These are phyloP conservation scores for Tricholoma bakamatsutake DNA, from an alignment of 768 basidiomycete genomes.

Conservation along the genomic window DNA sequence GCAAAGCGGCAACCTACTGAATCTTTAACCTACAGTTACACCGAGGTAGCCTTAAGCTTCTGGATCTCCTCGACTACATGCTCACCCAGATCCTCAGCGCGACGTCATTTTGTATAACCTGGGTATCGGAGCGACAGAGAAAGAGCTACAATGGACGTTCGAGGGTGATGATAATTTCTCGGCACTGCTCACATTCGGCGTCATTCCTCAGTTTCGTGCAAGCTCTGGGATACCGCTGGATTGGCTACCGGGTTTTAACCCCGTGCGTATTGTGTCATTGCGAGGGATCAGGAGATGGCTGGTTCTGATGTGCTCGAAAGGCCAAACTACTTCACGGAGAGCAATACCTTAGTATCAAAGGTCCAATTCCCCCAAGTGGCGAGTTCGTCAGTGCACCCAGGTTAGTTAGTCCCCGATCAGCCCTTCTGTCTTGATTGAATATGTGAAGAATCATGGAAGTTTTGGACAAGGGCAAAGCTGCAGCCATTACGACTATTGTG, in stretches of 20 bases:
- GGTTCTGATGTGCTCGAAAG: constrained; percentile 28
- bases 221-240: constrained; percentile 65
- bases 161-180: constrained; percentile 85
- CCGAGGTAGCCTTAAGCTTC: constrained; percentile 42
- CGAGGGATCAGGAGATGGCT: background rate
- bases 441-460: constrained; percentile 63
- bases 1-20: constrained; percentile 63
- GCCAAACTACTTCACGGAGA: constrained; percentile 98
- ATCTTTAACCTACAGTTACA: constrained; percentile 63
- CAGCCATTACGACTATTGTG: constrained; percentile 74
- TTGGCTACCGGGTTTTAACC: constrained; percentile 94
- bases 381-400: constrained; percentile 71
- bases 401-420: constrained; percentile 30
- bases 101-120: constrained; percentile 95
- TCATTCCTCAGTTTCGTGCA: constrained; percentile 84
- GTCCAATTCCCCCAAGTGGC: constrained; percentile 79
- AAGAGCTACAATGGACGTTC: constrained; percentile 87
- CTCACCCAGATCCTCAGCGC: constrained; percentile 29
- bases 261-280: constrained; percentile 42
- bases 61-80: background rate
- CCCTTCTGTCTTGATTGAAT: background rate
- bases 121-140: constrained; percentile 89
- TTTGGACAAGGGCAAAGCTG: constrained; percentile 90
- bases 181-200: constrained; percentile 90
- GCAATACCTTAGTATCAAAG: constrained; percentile 87